Evolutionary conservation across 2,329 filamentous ascomycete species (phyloP), one percentile per base, ranked within the genome.

Genomic region (Teratosphaeria zuluensis): DNA sequence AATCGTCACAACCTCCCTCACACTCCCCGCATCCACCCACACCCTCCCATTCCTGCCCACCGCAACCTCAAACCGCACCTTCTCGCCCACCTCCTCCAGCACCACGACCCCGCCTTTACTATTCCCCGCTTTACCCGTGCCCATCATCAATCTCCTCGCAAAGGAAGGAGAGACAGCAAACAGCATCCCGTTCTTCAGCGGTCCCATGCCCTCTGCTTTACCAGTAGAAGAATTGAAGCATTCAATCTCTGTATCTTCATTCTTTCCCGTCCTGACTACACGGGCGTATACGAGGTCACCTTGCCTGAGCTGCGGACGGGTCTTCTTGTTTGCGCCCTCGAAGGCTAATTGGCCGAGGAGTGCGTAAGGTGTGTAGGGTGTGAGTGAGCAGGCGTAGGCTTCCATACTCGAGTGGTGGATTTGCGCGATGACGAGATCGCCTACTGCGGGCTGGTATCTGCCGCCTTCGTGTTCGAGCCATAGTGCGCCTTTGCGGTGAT

Each of bases 301-400:
- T 14, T 84, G 70, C 31, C 80, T 78, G 51, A 97, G 82, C 63
- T 89, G 81, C 0, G 94, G 94, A 1, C 92, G 82, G 2, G 90
- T 96, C 77, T 97, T 97, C 74, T 92, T 94, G 52, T 88, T 90
- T 19, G 91, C 94, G 63, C 86, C 85, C 74, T 97, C 92, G 72
- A 99, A 99, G n/a, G 91, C 84, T 21, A 97, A 81, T 65, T 95
- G 89, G 0, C 89, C 90, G 0, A 97, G 84, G 19, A 89, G 78
- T 0, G 89, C 90, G 61, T 76, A 74, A 0, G 80, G 75, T 5
- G 81, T 82, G 68, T 84, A 77, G 8, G 81, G 80, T 31, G 89
- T 87, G 56, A 97, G 80, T 65, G 81, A 80, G 72, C 91, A 91
- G 73, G 88, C 86, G 80, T 89, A 96, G 71, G 83, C 82, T 66